Evolutionary conservation across 345 rosid genomes (phyloP).

Genomic region (Acer yangbiense): DNA sequence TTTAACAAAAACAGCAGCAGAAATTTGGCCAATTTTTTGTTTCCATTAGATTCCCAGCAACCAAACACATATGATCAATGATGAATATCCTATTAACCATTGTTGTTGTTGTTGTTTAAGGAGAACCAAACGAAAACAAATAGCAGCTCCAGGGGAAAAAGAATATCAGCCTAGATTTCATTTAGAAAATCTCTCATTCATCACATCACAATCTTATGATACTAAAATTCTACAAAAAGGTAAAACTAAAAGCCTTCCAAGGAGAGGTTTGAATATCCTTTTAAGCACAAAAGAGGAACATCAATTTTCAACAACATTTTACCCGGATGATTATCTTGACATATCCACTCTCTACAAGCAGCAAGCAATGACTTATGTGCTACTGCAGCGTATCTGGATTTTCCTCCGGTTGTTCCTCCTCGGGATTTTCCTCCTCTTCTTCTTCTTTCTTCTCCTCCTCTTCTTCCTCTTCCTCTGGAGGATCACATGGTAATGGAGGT

Average conservation of each 20-base stretch:
- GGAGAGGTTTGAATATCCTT: too few relatives aligned
- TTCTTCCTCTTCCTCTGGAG: conserved; percentile 74
- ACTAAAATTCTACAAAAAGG: conserved; percentile 14
- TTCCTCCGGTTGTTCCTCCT: conserved; percentile 34
- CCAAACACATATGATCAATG: background rate
- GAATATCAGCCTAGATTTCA: background rate
- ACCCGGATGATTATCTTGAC: conserved; percentile 13
- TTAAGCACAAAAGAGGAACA: background rate
- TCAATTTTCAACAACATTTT: conserved; percentile 1
- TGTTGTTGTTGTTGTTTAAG: background rate
- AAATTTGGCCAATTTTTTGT: background rate
- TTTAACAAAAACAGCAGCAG: background rate
- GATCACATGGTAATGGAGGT: conserved; percentile 72
- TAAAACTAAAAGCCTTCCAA: background rate
- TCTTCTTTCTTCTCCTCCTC: conserved; percentile 59
- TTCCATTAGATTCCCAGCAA: background rate
- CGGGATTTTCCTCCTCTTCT: conserved; percentile 61
- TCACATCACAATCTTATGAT: background rate
- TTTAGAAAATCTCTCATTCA: background rate
- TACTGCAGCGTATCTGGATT: conserved; percentile 39
- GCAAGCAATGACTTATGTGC: background rate
- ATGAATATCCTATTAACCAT: too few relatives aligned
- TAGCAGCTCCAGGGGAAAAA: background rate
- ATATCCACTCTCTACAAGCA: conserved; percentile 16
- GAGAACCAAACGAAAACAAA: background rate